Evolutionary conservation across 140 eudicot species (phyloP).

Genomic region (Senecio squalidus): DNA sequence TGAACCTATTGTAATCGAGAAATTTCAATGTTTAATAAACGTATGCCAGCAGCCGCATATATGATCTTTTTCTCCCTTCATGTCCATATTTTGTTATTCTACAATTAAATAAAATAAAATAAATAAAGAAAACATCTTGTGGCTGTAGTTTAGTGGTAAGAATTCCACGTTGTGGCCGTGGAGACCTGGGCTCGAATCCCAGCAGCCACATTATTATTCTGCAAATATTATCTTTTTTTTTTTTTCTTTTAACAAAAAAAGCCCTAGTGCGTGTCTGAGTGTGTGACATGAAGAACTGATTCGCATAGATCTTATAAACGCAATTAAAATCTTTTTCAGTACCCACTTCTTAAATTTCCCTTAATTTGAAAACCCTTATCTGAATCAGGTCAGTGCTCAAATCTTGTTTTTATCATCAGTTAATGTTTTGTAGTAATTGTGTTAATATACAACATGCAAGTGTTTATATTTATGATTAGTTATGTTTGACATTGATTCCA

Average conservation of each 20-base stretch:
- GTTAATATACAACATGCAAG: not conserved
- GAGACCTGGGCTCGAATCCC: slow-evolving; percentile 99
- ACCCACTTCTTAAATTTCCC: not conserved
- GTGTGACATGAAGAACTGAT: too few relatives aligned
- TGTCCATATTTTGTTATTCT: too few relatives aligned
- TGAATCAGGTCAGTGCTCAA: slow-evolving; percentile 21
- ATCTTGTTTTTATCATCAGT: not conserved
- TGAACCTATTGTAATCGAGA: too few relatives aligned
- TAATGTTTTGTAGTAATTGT: not conserved
- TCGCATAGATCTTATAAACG: too few relatives aligned
- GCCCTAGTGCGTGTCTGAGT: not conserved
- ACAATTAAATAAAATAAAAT: not conserved
- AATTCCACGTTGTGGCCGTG: slow-evolving; percentile 99
- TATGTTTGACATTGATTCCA: not conserved
- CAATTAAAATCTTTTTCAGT: slow-evolving; percentile 13
- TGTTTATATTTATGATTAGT: not conserved
- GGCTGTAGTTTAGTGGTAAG: slow-evolving; percentile 99
- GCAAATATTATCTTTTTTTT: not conserved
- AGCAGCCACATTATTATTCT: slow-evolving; percentile 81
- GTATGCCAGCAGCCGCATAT: too few relatives aligned
- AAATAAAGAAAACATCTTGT: not conserved
- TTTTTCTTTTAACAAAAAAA: not conserved
- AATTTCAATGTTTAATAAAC: too few relatives aligned
- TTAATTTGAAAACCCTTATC: slow-evolving; percentile 10
- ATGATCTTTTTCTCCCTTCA: too few relatives aligned